These are phyloP conservation scores for Sclerotinia sclerotiorum DNA, from an alignment of 2,329 filamentous ascomycete species.

Conservation along the genomic window DNA sequence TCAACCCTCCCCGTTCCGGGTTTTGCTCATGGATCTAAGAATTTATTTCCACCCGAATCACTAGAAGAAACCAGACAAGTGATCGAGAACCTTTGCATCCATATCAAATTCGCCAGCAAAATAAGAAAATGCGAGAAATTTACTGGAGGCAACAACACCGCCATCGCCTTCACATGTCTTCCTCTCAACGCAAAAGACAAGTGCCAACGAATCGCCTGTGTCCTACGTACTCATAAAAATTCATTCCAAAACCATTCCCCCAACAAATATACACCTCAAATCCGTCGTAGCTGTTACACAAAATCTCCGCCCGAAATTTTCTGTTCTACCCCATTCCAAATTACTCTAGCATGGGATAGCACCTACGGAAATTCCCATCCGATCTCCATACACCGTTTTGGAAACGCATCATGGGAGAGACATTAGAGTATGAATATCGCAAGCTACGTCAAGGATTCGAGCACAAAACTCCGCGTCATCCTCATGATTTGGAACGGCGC, in stretches of 20 bases:
- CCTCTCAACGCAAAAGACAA: not conserved
- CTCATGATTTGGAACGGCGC: not conserved
- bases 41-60: slow-evolving; percentile 3
- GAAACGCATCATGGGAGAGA: not conserved
- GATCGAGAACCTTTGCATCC: not conserved
- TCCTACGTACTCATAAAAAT: not conserved
- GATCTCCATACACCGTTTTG: not conserved
- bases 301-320: not conserved
- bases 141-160: not conserved
- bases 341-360: not conserved
- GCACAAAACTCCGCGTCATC: not conserved
- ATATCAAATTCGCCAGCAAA: not conserved
- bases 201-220: not conserved
- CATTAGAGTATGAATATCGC: not conserved
- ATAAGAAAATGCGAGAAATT: not conserved
- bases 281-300: not conserved
- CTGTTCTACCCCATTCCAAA: not conserved
- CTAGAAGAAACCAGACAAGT: not conserved
- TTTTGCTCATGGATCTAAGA: not conserved
- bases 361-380: not conserved
- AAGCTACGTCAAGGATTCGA: not conserved
- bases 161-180: not conserved
- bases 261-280: not conserved
- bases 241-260: not conserved
- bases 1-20: not conserved